Base-by-base conservation (phyloP, 1,139 yeast genomes). In the Pichiaceae sp. region DNA sequence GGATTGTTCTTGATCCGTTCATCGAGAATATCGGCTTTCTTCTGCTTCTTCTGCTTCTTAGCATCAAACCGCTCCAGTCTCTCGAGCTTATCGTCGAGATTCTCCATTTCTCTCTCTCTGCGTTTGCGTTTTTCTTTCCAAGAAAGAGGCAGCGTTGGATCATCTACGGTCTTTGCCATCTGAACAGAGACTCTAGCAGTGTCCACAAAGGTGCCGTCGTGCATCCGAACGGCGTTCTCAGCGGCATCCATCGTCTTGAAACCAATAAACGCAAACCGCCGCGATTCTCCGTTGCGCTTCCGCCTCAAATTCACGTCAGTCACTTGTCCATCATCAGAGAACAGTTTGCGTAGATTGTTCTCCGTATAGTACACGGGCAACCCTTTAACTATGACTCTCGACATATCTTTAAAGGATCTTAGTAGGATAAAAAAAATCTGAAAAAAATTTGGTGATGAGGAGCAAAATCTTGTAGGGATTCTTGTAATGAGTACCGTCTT, bases 361-460 rank as follows among this genome's bases (percentile, higher is more conserved):
- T 91, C 97, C 1, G 80, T 76, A 43, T 78, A 72, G 55, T 84
- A 84, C 45, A 69, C 66, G 18, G 99, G 98, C 41, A 91, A 68
- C 32, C 95, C 95, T 59, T 86, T 93, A n/a, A 93, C 95, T 50
- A 91, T 91, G 41, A 93, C 71, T 61, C 99, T 82, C 29, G 98
- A 89, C 96, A 81, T 81, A 3, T 15, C 34, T 37, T n/a, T 38
- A 25, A 16, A 9, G 18, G 23, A 27, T 14, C 17, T 20, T 29
- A n/a, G 17, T 4, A 15, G 18, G 20, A 27, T 4, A 8, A 29
- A 23, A 27, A 29, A 31, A 28, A 12, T 19, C 23, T 35, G 30
- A 36, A 29, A 37, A 38, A 32, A 23, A 15, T 17, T 19, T 1
- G 20, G 38, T 31, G 26, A 36, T 29, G 8, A 30, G 36, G 7